phyloP scores from a whole-genome alignment of 2,329 filamentous ascomycete genomes.

The Dactylonectria estremocensis region DNA sequence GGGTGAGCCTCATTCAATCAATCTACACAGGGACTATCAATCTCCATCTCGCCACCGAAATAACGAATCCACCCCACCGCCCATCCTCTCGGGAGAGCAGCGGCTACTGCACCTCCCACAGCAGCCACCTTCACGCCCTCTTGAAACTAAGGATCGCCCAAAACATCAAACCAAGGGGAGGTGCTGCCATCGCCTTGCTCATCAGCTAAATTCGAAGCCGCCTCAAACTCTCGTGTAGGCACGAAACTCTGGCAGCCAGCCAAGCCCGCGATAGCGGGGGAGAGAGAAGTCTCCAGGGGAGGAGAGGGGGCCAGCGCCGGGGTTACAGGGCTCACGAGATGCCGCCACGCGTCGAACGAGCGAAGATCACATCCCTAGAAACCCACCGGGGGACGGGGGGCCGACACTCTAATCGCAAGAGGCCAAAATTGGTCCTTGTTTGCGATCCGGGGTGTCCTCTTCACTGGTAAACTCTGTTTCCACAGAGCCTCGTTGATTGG shows the following conservation, averaged over 20 bases:
- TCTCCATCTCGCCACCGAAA: background rate
- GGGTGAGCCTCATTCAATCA: background rate
- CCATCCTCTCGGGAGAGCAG: conserved; percentile 2
- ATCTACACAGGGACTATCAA: background rate
- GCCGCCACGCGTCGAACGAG: conserved; percentile 22
- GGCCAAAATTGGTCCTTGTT: background rate
- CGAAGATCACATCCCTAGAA: conserved; percentile 18
- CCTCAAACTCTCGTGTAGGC: background rate
- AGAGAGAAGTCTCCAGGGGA: background rate
- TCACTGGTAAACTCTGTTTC: background rate
- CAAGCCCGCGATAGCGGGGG: conserved; percentile 4
- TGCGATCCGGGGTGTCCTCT: background rate
- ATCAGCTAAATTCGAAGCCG: background rate
- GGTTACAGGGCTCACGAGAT: conserved; percentile 23
- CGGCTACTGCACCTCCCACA: conserved; percentile 11
- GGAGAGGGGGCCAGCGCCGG: conserved; percentile 1
- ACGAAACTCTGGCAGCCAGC: background rate
- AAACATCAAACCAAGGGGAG: background rate
- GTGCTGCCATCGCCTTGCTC: background rate
- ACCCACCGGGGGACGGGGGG: conserved; percentile 10
- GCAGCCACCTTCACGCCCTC: background rate
- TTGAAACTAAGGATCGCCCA: background rate
- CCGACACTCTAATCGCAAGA: background rate
- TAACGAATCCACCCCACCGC: background rate
- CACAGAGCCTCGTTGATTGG: background rate